phyloP scores from a whole-genome alignment of 768 basidiomycete genomes.

The Mycena vulgaris region DNA sequence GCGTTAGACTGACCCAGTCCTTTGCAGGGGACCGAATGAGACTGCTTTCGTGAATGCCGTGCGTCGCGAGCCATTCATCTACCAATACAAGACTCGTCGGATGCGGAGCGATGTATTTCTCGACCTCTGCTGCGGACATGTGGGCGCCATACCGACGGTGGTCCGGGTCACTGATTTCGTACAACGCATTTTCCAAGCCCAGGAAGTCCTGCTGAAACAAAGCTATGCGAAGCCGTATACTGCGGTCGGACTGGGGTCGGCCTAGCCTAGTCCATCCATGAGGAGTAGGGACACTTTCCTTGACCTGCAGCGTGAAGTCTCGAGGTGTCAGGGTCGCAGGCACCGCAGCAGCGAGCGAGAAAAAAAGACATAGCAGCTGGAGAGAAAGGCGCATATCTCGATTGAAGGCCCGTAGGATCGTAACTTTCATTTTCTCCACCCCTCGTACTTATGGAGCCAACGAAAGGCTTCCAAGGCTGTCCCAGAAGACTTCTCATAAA shows the following conservation, averaged over 20 bases:
- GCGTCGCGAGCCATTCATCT: constrained; percentile 71
- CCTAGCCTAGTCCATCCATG: constrained; percentile 62
- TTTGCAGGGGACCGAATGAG: constrained; percentile 72
- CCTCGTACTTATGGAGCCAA: constrained; percentile 34
- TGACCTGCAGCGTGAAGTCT: constrained; percentile 53
- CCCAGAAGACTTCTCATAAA: constrained; percentile 36
- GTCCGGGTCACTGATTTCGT: constrained; percentile 71
- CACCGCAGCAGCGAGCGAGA: constrained; percentile 42
- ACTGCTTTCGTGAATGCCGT: constrained; percentile 66
- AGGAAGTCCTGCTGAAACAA: constrained; percentile 68
- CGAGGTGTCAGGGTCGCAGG: constrained; percentile 38
- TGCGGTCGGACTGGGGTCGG: constrained; percentile 60
- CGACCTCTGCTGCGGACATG: constrained; percentile 77
- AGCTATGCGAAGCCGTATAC: constrained; percentile 71
- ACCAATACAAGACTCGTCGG: constrained; percentile 67
- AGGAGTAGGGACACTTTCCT: constrained; percentile 65
- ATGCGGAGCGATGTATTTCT: constrained; percentile 72
- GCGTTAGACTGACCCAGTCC: constrained; percentile 76
- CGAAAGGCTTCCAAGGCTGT: constrained; percentile 32
- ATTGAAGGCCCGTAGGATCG: constrained; percentile 21
- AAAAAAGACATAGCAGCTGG: constrained; percentile 38
- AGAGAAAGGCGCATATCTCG: constrained; percentile 31
- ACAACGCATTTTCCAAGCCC: constrained; percentile 65
- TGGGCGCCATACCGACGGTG: constrained; percentile 70
- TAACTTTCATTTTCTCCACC: constrained; percentile 34